Percentiles rank a stretch among this genome's conserved stretches.
These are phyloP conservation scores for Acrodontium crateriforme DNA, from an alignment of 2,329 filamentous ascomycete genomes.

Conservation along the genomic window DNA sequence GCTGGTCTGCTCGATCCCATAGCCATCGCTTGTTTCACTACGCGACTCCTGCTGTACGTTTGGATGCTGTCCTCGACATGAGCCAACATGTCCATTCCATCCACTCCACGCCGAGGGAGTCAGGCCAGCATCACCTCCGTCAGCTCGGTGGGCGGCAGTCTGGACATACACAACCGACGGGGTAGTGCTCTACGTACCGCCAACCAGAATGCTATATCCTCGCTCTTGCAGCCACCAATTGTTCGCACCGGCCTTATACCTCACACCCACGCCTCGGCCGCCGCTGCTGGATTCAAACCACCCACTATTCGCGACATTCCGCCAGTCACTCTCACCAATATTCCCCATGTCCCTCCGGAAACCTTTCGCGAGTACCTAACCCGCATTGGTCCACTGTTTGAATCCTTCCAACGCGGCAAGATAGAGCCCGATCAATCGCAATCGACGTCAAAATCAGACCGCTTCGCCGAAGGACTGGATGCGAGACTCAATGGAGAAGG, in stretches of 20 bases:
- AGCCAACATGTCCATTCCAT: too few relatives aligned
- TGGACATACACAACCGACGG: slow-evolving; percentile 54
- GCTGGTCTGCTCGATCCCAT: too few relatives aligned
- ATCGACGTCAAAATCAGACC: slow-evolving; percentile 31
- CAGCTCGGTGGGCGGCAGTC: slow-evolving; percentile 69
- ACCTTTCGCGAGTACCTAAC: slow-evolving; percentile 75
- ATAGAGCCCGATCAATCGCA: slow-evolving; percentile 52
- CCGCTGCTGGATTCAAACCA: slow-evolving; percentile 55
- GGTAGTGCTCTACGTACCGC: slow-evolving; percentile 53
- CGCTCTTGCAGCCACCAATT: slow-evolving; percentile 80
- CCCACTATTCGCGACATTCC: slow-evolving; percentile 84
- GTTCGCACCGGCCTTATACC: slow-evolving; percentile 75
- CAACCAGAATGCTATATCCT: slow-evolving; percentile 90
- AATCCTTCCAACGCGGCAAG: slow-evolving; percentile 73
- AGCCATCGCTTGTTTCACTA: too few relatives aligned
- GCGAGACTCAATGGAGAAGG: slow-evolving; percentile 23
- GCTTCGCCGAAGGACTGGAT: slow-evolving; percentile 35
- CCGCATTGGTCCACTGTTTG: slow-evolving; percentile 76
- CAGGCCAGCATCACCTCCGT: slow-evolving; percentile 62
- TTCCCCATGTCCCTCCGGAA: slow-evolving; percentile 63
- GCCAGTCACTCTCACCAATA: slow-evolving; percentile 79
- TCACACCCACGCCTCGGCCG: slow-evolving; percentile 54
- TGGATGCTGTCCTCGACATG: too few relatives aligned
- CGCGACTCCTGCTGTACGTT: too few relatives aligned
- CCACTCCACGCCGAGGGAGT: slow-evolving; percentile 61